Percentiles rank a stretch among this genome's conserved stretches.
Conservation (phyloP, 139 green algal species). For the Chlamydomonas sp. region DNA sequence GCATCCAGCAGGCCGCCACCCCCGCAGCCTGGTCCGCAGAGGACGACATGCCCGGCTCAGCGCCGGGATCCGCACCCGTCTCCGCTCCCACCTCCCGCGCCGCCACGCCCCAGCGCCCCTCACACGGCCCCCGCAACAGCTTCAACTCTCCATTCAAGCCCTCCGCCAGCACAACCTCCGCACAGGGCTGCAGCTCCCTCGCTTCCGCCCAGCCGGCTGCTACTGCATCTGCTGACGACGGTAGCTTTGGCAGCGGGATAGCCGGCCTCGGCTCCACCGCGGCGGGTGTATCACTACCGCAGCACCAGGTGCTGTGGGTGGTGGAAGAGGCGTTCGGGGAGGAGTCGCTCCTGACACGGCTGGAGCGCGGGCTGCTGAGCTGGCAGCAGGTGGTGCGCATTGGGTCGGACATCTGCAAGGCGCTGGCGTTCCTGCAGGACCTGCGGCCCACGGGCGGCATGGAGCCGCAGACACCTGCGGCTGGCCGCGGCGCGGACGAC, state of each 20-base stretch:
- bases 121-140: neutral
- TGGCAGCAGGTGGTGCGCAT: constrained; percentile 63
- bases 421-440: constrained; percentile 63
- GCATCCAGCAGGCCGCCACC: constrained; percentile 52
- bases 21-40: constrained; percentile 13
- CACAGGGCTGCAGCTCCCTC: neutral
- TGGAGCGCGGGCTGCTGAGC: constrained; percentile 65
- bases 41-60: neutral
- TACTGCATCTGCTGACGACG: neutral
- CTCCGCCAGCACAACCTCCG: no score
- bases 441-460: constrained; percentile 30
- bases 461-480: neutral
- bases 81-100: constrained; percentile 14
- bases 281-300: neutral
- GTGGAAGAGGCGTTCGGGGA: constrained; percentile 68
- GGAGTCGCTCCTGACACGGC: constrained; percentile 49
- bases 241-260: neutral
- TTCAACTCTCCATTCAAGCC: constrained; percentile 6
- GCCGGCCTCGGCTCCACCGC: neutral
- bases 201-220: neutral
- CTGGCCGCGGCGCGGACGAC: constrained; percentile 10
- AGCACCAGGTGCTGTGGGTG: constrained; percentile 60
- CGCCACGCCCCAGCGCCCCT: constrained; percentile 14
- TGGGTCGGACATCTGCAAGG: constrained; percentile 58
- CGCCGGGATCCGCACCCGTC: neutral